These are phyloP conservation scores for Spergularia marina DNA, from an alignment of 148 eudicot species.

Conservation along the genomic window DNA sequence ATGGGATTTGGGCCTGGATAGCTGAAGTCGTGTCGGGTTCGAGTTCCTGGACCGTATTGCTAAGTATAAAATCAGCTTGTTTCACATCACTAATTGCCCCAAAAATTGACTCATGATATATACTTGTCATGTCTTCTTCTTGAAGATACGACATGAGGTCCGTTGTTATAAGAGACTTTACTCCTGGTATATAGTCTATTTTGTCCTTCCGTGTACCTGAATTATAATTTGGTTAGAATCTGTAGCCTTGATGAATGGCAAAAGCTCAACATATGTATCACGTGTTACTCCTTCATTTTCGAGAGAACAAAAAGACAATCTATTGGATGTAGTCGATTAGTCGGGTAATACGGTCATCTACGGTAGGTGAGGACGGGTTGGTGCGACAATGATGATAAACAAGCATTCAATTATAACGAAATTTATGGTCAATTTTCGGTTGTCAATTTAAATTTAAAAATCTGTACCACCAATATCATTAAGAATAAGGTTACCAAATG, in stretches of 20 bases:
- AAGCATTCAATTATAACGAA: no score
- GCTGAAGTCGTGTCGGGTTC: constrained; percentile 31
- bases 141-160: constrained; percentile 68
- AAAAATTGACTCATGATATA: constrained; percentile 41
- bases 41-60: constrained; percentile 34
- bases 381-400: no score
- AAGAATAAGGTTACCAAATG: no score
- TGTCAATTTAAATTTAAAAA: no score
- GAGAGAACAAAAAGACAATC: no score
- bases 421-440: no score
- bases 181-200: constrained; percentile 77
- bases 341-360: neutral
- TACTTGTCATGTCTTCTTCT: constrained; percentile 35
- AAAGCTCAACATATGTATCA: no score
- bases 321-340: neutral
- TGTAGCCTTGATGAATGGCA: no score
- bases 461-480: no score
- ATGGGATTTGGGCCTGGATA: constrained; percentile 31
- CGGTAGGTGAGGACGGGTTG: no score
- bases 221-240: neutral
- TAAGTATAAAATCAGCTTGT: constrained; percentile 31
- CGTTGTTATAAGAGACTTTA: constrained; percentile 41
- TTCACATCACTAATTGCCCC: constrained; percentile 26
- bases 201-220: constrained; percentile 46
- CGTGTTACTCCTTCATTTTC: no score